These are phyloP conservation scores for Lolium multiflorum DNA, from an alignment of 176 grass and related monocot species.

Conservation along the genomic window DNA sequence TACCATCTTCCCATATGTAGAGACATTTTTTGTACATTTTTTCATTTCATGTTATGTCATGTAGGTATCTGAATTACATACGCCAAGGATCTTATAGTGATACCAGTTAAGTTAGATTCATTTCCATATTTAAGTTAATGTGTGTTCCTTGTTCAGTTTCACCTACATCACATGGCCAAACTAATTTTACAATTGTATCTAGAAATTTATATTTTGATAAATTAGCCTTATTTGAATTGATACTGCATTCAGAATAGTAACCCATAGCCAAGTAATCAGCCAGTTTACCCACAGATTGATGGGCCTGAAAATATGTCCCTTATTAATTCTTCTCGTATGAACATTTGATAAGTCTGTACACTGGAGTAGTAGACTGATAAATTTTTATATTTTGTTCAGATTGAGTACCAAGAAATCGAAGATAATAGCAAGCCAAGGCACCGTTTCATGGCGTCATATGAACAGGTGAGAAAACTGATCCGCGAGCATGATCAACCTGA, in stretches of 20 bases:
- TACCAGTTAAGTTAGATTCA: conserved; percentile 27
- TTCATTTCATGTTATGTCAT: not conserved
- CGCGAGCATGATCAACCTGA: not conserved
- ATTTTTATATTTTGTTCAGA: conserved; percentile 49
- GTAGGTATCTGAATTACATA: conserved; percentile 31
- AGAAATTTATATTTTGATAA: not conserved
- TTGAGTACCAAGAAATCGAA: conserved; percentile 96
- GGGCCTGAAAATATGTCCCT: not conserved
- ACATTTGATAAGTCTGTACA: not conserved
- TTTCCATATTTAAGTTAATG: conserved; percentile 26
- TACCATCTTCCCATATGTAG: not conserved
- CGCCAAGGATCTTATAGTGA: conserved; percentile 26
- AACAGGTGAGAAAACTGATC: conserved; percentile 72
- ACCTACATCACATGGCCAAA: not conserved
- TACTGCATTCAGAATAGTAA: not conserved
- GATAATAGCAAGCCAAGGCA: conserved; percentile 90
- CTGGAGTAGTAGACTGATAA: not conserved
- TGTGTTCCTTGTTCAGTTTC: not conserved
- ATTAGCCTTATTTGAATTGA: not conserved
- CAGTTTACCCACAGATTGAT: not conserved
- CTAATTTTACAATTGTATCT: not conserved
- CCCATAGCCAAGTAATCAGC: not conserved
- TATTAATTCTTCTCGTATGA: not conserved
- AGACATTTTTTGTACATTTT: not conserved
- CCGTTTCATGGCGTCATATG: conserved; percentile 97